Base-by-base conservation (phyloP, 2,329 filamentous ascomycete genomes). In the Phialocephala sp. region DNA sequence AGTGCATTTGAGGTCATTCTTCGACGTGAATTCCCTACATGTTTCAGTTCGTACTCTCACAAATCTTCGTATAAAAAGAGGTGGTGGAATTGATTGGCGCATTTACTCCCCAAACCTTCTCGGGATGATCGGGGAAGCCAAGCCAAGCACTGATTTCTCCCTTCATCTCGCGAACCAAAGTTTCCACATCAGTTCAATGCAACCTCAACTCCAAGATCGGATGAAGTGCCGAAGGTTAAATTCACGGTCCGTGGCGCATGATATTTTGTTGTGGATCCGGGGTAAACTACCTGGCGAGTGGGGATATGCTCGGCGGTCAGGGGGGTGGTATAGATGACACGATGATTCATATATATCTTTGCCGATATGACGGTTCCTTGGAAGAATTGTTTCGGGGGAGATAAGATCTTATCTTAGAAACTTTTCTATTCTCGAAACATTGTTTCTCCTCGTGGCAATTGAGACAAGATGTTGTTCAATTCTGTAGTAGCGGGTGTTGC, bases 231-330 rank as follows among this genome's bases (percentile, higher is more conserved):
- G 50, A 27, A 27, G 50, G 24, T 6, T 54, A 54, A 35, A 32
- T 22, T 32, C 50, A 18, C 50, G 50, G 50, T 14, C 22, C 24
- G 14, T 54, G 50, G 50, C 50, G 50, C 50, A 54, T 54, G 50
- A 54, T 54, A 24, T 54, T 18, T 12, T 54, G 18, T 54, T 27
- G 50, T 27, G 27, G 24, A 54, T 54, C 50, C 50, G 50, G 50
- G 50, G 50, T 54, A 54, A 54, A 54, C 1, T 27, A 2, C 50
- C 50, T 14, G 50, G 50, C 12, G 22, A 11, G 9, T 11, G 22
- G 22, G 24, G 50, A 8, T 32, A 54, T 14, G 4, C 45, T 27
- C 22, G 50, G 24, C 22, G 12, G 4, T 18, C 5, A 22, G 32
- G 22, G 50, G 50, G 8, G 18, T 18, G 18, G 24, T n/a, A 11